Base-by-base conservation (phyloP, 768 basidiomycete genomes). In the Podaxis pistillaris region DNA sequence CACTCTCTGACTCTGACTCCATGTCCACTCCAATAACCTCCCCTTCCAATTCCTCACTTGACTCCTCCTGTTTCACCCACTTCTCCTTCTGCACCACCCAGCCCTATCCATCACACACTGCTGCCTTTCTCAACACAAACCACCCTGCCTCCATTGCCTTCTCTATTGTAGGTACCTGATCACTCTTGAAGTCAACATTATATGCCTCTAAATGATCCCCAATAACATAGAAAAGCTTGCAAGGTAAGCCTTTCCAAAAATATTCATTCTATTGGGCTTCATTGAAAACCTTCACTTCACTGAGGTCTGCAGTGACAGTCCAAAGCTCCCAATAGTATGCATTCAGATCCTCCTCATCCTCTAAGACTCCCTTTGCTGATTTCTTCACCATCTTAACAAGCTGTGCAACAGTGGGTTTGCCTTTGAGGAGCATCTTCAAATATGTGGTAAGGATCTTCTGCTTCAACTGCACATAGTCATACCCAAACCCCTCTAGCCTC, bases 391-490 rank as follows among this genome's bases (percentile, higher is more conserved):
- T 6, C 51, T 52, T 52, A n/a, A 52, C 51, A 8, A 52, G 51
- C 11, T 52, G 22, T 1, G 1, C 17, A 8, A 30, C 6, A n/a
- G 51, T 52, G 22, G 26, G 26, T 33, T 30, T 52, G 11, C 26
- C 17, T 6, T 30, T 22, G 9, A 52, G 51, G 2, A 26, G 28
- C 13, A 22, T 26, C 28, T 30, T 52, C 26, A 30, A 52, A 22
- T 52, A 52, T n/a, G 51, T 9, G 38, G 9, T 59, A 3, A 63
- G 30, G 13, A 68, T 60, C 15, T 59, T 58, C 30, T 55, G 47
- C 55, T 65, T 67, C 36, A 67, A 26, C 24, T 26, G 24, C 24
- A 26, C 24, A 26, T 26, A 26, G 24, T 26, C 24, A 26, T 26
- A 26, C 24, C 2, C 24, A 26, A 26, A 26, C 24, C 24, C 24